A percentile compares a stretch with the other conserved stretches of the same genome.
Conservation (phyloP, 768 basidiomycete genomes). For the Amanita pallidorosea region DNA sequence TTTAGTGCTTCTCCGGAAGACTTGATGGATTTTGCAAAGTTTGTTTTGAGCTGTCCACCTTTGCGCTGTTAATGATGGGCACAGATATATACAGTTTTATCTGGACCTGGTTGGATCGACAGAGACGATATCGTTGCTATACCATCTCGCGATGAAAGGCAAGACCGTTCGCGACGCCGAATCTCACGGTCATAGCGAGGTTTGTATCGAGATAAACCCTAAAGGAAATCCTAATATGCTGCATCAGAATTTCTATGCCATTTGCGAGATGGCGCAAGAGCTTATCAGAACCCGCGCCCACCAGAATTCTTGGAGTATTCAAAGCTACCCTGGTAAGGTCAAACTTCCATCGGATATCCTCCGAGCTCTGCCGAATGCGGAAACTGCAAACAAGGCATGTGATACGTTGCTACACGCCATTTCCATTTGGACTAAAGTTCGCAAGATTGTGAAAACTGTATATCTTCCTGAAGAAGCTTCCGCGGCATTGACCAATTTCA, state of each 20-base stretch:
- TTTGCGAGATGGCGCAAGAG: slow-evolving; percentile 84
- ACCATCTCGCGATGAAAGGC: slow-evolving; percentile 66
- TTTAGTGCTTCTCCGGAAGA: slow-evolving; percentile 60
- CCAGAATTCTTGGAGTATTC: slow-evolving; percentile 60
- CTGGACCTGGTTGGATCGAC: slow-evolving; percentile 62
- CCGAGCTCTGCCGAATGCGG: slow-evolving; percentile 52
- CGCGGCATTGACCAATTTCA: slow-evolving; percentile 44
- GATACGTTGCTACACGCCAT: background rate
- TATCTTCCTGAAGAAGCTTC: slow-evolving; percentile 57
- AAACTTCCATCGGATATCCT: slow-evolving; percentile 78
- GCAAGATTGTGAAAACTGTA: slow-evolving; percentile 52
- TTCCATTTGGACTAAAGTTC: background rate
- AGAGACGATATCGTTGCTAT: slow-evolving; percentile 83
- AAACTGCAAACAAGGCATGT: slow-evolving; percentile 52
- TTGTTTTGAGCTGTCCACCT: slow-evolving; percentile 13
- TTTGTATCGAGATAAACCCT: slow-evolving; percentile 17
- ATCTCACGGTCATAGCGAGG: slow-evolving; percentile 60
- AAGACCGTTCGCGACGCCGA: slow-evolving; percentile 83
- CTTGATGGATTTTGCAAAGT: slow-evolving; percentile 76
- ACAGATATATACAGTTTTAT: slow-evolving; percentile 84
- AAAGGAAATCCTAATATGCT: background rate
- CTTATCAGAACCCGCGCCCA: slow-evolving; percentile 66
- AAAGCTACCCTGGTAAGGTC: slow-evolving; percentile 73
- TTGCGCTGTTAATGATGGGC: slow-evolving; percentile 2
- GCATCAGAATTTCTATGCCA: slow-evolving; percentile 73